phyloP scores from a whole-genome alignment of 2,329 filamentous ascomycete genomes.

The Ophiostoma pallidulum region DNA sequence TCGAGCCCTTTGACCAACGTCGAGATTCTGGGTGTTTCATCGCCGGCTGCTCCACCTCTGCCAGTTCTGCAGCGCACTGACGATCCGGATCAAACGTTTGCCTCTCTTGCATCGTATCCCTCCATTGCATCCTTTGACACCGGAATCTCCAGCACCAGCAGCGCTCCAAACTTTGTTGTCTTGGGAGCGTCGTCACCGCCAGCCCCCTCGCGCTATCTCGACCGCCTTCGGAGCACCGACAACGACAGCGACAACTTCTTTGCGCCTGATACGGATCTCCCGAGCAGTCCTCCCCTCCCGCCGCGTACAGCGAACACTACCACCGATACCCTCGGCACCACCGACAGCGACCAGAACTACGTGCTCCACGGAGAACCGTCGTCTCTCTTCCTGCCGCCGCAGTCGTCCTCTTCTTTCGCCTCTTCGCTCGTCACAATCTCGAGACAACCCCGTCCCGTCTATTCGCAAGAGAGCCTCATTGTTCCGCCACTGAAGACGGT shows the following conservation, averaged over 20 bases:
- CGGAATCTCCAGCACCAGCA: slow-evolving; percentile 18
- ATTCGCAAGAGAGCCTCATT: slow-evolving; percentile 52
- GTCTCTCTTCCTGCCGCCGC: slow-evolving; percentile 26
- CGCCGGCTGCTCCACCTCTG: slow-evolving; percentile 34
- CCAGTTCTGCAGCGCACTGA: slow-evolving; percentile 9
- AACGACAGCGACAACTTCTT: background rate
- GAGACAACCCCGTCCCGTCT: slow-evolving; percentile 32
- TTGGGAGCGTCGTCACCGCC: slow-evolving; percentile 32
- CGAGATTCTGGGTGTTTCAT: slow-evolving; percentile 41
- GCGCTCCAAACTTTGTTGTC: slow-evolving; percentile 40
- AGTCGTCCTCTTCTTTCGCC: slow-evolving; percentile 13
- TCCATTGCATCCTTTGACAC: slow-evolving; percentile 17
- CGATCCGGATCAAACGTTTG: slow-evolving; percentile 14
- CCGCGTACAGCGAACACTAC: slow-evolving; percentile 17
- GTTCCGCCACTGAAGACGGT: slow-evolving; percentile 45
- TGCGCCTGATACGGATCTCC: background rate
- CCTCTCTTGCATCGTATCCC: slow-evolving; percentile 21
- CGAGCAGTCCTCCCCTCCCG: slow-evolving; percentile 13
- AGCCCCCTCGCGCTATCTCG: slow-evolving; percentile 7
- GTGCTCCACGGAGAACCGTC: slow-evolving; percentile 37
- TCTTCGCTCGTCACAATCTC: slow-evolving; percentile 26
- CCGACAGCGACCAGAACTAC: slow-evolving; percentile 42
- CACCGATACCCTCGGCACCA: slow-evolving; percentile 26
- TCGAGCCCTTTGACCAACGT: slow-evolving; percentile 39
- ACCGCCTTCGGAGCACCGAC: background rate